Percentiles rank a stretch among this genome's conserved stretches.
phyloP scores from a whole-genome alignment of 208 protist genomes.

The Trypanosoma avium region DNA sequence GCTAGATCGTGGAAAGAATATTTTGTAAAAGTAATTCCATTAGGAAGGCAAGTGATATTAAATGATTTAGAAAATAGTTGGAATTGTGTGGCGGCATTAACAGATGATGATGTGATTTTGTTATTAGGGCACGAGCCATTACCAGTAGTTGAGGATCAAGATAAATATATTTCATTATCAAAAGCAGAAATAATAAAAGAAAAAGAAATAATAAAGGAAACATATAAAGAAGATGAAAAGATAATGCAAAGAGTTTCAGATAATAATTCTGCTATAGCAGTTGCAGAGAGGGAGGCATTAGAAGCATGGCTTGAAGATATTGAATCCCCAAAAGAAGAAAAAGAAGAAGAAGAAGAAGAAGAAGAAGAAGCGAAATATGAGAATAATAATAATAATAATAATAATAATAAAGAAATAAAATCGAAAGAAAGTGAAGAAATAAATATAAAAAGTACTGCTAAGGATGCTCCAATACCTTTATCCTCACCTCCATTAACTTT shows the following conservation, averaged over 20 bases:
- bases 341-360: constrained; percentile 11
- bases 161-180: too few species aligned
- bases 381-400: background rate
- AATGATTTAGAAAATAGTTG: constrained; percentile 28
- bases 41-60: constrained; percentile 36
- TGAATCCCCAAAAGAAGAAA: too few species aligned
- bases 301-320: constrained; percentile 53
- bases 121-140: constrained; percentile 32
- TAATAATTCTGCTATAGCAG: background rate
- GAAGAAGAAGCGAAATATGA: background rate
- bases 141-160: background rate
- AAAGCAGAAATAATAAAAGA: background rate
- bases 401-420: background rate
- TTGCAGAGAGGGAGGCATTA: constrained; percentile 15
- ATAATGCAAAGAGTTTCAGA: background rate
- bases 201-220: background rate
- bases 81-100: constrained; percentile 39
- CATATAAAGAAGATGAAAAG: background rate
- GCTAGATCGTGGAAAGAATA: constrained; percentile 36
- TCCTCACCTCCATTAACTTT: constrained; percentile 6
- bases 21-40: constrained; percentile 41
- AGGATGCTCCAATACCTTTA: background rate
- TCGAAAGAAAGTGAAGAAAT: background rate
- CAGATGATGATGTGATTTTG: constrained; percentile 41
- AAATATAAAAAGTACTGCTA: background rate